phyloP scores from a whole-genome alignment of 129 eudicot species.

The Lactuca sativa region DNA sequence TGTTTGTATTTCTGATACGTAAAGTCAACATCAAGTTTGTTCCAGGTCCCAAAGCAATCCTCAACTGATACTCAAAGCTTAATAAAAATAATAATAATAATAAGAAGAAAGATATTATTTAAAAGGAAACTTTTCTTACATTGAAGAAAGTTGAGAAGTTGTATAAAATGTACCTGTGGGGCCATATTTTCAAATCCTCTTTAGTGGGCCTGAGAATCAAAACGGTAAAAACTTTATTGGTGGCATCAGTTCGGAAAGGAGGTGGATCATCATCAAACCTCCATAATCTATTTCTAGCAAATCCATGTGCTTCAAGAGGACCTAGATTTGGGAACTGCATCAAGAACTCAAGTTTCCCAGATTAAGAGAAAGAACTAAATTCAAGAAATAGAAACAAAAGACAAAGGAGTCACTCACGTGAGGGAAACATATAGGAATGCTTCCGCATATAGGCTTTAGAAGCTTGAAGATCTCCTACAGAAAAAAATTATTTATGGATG shows the following conservation, averaged over 20 bases:
- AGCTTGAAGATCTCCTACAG: constrained; percentile 73
- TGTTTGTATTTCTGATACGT: constrained; percentile 69
- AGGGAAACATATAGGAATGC: constrained; percentile 92
- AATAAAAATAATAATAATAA: too few species aligned
- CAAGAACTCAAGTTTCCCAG: constrained; percentile 20
- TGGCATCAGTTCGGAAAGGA: constrained; percentile 50
- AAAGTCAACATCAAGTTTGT: constrained; percentile 86
- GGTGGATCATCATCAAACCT: constrained; percentile 62
- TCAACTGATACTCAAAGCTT: constrained; percentile 84
- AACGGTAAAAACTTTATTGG: constrained; percentile 57
- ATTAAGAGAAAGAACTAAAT: not conserved
- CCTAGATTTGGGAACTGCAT: constrained; percentile 70
- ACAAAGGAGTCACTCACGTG: constrained; percentile 52
- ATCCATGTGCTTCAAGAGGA: constrained; percentile 77
- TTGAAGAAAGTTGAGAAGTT: constrained; percentile 17
- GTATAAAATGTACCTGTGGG: constrained; percentile 55
- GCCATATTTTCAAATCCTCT: constrained; percentile 86
- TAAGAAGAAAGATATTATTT: not conserved
- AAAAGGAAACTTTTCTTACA: not conserved
- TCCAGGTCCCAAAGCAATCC: constrained; percentile 73
- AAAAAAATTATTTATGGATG: constrained; percentile 5
- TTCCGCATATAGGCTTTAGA: constrained; percentile 93
- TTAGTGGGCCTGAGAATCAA: constrained; percentile 74
- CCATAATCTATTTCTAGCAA: constrained; percentile 84
- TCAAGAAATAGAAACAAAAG: constrained; percentile 1